phyloP scores from a whole-genome alignment of 345 rosid genomes.

The Murraya paniculata region DNA sequence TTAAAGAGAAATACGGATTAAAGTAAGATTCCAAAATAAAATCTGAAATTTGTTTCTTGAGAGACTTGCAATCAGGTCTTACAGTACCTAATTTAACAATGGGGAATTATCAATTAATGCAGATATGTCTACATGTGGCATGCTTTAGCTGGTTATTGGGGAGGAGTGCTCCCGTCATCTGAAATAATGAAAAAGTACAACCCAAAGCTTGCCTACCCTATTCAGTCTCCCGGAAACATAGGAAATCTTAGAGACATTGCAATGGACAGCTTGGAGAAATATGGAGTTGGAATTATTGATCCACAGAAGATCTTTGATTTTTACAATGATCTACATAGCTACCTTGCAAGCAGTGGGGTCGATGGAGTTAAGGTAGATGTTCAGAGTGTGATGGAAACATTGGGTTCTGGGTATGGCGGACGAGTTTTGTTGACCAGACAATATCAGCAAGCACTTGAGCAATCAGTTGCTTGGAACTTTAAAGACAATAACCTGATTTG shows the following conservation, averaged over 20 bases:
- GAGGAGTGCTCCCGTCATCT: slow-evolving; percentile 54
- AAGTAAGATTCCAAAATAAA: slow-evolving; percentile 31
- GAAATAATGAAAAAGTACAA: slow-evolving; percentile 49
- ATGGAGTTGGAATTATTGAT: slow-evolving; percentile 44
- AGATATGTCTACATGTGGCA: slow-evolving; percentile 64
- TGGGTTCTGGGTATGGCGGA: slow-evolving; percentile 56
- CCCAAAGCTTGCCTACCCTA: slow-evolving; percentile 42
- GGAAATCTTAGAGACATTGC: slow-evolving; percentile 36
- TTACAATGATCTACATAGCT: slow-evolving; percentile 48
- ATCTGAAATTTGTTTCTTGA: background rate
- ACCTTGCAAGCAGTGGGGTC: slow-evolving; percentile 35
- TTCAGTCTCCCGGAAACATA: slow-evolving; percentile 43
- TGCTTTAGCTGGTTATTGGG: slow-evolving; percentile 62
- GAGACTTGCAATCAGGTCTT: background rate
- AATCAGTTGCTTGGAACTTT: slow-evolving; percentile 47
- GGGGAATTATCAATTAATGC: slow-evolving; percentile 17
- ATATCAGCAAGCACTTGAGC: slow-evolving; percentile 56
- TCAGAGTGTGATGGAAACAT: slow-evolving; percentile 47
- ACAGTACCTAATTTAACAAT: slow-evolving; percentile 7
- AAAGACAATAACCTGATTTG: slow-evolving; percentile 45
- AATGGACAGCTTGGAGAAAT: slow-evolving; percentile 40
- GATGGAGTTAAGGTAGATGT: slow-evolving; percentile 58
- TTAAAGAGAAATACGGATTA: slow-evolving; percentile 35
- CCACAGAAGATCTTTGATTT: slow-evolving; percentile 34
- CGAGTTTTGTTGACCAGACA: slow-evolving; percentile 46